Base-by-base conservation (phyloP, 2,329 filamentous ascomycete species). In the Venturia aucupariae region DNA sequence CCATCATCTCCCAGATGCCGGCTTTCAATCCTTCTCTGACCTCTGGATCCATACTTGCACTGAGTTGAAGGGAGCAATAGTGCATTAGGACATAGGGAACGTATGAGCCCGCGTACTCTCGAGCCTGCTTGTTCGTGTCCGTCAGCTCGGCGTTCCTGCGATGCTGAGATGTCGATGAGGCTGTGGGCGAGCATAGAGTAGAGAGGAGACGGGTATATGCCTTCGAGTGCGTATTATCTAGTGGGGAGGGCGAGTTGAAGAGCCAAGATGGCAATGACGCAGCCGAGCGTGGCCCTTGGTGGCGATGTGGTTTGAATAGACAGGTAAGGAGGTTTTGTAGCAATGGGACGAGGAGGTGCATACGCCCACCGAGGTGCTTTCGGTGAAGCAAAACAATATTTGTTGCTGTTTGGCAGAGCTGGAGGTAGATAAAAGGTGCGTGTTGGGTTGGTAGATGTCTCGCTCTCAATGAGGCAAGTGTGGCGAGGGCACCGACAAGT, bases 101-200 rank as follows among this genome's bases (percentile, higher is more conserved):
- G 70, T 84, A 82, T 68, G 84, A 80, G 0, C 82, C 82, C 0
- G 83, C 81, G 64, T 82, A 79, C 38, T 81, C 79, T 67, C 83
- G 81, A 8, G 84, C 82, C 65, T 82, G 83, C 68, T 84, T 84
- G 15, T 83, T 82, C 65, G 83, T 80, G 67, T 87, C 85, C 32
- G 81, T 81, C 32, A 88, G 78, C 13, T 69, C 66, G 17, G 59
- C 41, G 7, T 69, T 67, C 15, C 70, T 72, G 59, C 68, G 67
- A 38, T 65, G 66, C 66, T 61, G 66, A 64, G 65, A 39, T 65
- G 68, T 80, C 1, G 82, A 79, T 0, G 82, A 83, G 57, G 83
- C 79, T 0, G 84, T 84, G 0, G 85, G 85, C 63, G 84, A 83
- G 74, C 83, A 85, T 61, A 87, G 79, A 0, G 82, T 80, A n/a